Base-by-base conservation (phyloP, 129 eudicot species). In the Lactuca sativa region DNA sequence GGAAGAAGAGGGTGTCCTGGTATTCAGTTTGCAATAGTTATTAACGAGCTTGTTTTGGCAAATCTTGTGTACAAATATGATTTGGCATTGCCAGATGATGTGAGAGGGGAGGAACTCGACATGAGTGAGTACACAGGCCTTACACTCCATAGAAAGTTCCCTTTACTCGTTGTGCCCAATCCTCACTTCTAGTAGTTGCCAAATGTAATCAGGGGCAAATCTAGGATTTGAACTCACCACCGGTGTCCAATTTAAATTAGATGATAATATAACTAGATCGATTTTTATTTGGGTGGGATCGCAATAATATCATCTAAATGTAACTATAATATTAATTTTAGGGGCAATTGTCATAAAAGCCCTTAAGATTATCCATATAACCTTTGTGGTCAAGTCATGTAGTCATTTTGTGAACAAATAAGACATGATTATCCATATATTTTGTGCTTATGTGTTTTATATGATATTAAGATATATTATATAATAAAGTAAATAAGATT, bases 1-100 rank as follows among this genome's bases (percentile, higher is more conserved):
- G 88, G 84, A 1, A 36, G 84, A n/a, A 83, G 88, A 60, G 78
- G 75, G 9, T 83, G 84, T 31, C 88, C 88, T 3, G 88, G 74
- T 15, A 79, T 83, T 14, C 64, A 15, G 5, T 84, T 84, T 56
- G 86, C 90, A 4, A 66, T 56, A 7, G 77, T 72, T 12, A 47
- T 70, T 16, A 75, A 7, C 16, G 81, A 88, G 73, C 85, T 82
- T 31, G 75, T 56, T 33, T 49, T 84, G 12, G 95, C 90, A 21
- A 84, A 72, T 33, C 11, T 84, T 16, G 75, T 84, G 72, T 67
- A 77, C 59, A 67, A 61, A 37, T 88, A 82, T 64, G 66, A 84
- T 54, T 67, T 81, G 49, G 21, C 48, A 15, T 69, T 82, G 79
- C 84, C 84, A 5, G 79, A 48, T 38, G 86, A 74, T 9, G 53